Percentiles rank a stretch among this genome's conserved stretches.
Conservation (phyloP, 2,329 filamentous ascomycete species). For the Davidsoniella australis region DNA sequence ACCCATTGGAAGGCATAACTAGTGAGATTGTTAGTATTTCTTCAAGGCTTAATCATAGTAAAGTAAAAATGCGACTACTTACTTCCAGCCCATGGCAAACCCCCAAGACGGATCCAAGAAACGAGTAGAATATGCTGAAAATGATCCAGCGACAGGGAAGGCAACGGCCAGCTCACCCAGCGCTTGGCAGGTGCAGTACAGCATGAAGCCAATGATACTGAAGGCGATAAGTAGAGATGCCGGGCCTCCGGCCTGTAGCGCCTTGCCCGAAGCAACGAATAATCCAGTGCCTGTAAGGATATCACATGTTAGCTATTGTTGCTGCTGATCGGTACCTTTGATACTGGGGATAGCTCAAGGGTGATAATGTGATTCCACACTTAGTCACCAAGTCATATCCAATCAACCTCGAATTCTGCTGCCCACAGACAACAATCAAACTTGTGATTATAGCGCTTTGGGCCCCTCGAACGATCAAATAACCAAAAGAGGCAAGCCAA, state of each 20-base stretch:
- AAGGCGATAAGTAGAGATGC: conserved; percentile 67
- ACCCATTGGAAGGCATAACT: conserved; percentile 83
- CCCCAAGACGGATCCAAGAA: conserved; percentile 91
- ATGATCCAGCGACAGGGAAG: conserved; percentile 82
- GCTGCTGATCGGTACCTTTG: neutral
- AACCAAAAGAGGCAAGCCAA: too few species aligned
- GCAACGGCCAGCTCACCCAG: conserved; percentile 81
- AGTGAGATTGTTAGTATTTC: conserved; percentile 9
- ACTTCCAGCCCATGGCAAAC: conserved; percentile 92
- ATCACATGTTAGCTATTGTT: conserved; percentile 8
- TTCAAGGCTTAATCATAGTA: neutral
- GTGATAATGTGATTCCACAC: too few species aligned
- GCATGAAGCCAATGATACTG: conserved; percentile 62
- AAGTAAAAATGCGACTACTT: conserved; percentile 22
- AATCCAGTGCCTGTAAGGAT: conserved; percentile 49
- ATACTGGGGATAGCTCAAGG: neutral
- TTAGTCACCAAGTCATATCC: too few species aligned
- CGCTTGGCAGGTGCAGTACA: conserved; percentile 83
- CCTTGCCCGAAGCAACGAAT: conserved; percentile 66
- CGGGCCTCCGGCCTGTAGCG: conserved; percentile 56
- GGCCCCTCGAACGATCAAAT: too few species aligned
- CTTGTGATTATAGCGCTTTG: too few species aligned
- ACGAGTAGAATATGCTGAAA: conserved; percentile 78
- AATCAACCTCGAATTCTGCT: too few species aligned
- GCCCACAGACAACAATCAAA: too few species aligned